phyloP scores from a whole-genome alignment of 768 basidiomycete species.

The Dioszegia hungarica region DNA sequence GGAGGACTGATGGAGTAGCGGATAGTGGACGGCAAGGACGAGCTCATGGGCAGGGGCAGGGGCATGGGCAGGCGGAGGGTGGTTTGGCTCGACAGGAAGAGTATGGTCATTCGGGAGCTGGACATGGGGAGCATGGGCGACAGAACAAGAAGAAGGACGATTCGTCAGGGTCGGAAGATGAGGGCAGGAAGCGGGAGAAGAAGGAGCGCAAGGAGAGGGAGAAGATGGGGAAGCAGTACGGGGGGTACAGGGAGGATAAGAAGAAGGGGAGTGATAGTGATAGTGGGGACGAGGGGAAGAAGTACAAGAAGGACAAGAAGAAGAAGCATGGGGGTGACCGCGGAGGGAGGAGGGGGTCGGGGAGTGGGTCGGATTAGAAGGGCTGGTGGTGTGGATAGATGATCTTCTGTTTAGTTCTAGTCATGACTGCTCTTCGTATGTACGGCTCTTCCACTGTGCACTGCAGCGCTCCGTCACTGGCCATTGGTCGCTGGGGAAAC shows the following conservation, averaged over 20 bases:
- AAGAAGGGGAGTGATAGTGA: neutral
- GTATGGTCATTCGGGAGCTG: neutral
- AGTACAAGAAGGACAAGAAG: neutral
- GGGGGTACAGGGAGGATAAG: neutral
- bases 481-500: no score
- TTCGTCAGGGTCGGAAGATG: neutral
- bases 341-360: neutral
- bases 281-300: neutral
- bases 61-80: neutral
- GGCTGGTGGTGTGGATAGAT: no score
- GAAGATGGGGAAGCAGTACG: neutral
- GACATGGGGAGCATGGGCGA: neutral
- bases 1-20: neutral
- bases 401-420: no score
- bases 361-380: slow-evolving; percentile 6
- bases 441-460: no score
- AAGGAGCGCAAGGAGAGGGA: neutral
- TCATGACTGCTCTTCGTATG: no score
- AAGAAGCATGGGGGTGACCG: neutral
- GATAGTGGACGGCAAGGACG: neutral
- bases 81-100: no score
- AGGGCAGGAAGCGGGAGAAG: neutral
- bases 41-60: no score
- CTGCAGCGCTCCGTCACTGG: no score
- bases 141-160: neutral